Base-by-base conservation (phyloP, 1,284 basidiomycete species). In the Ganoderma meredithae region DNA sequence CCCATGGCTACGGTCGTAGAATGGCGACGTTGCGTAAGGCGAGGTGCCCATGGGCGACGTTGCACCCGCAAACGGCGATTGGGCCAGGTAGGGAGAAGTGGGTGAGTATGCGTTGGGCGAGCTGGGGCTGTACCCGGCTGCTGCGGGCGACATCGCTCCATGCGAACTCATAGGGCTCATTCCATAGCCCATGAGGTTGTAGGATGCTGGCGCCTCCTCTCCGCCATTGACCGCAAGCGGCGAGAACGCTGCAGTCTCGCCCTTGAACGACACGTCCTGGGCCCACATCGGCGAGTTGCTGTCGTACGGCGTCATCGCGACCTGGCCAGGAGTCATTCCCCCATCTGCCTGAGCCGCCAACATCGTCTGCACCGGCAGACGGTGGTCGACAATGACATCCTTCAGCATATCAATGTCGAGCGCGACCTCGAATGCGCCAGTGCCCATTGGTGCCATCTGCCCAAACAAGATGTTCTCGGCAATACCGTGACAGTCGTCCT, bases 391-490 rank as follows among this genome's bases (percentile, higher is more conserved):
- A 67, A 99, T 97, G 61, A 98, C 97, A 72, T 99, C 97, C 86
- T 99, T 98, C 76, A 99, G 87, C 96, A 99, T 98, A 74, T 97
- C 95, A 74, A 99, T 94, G 81, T 99, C 98, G 61, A 99, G 87
- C 0, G 96, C 93, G 62, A 99, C 94, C 65, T 99, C 97, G 78
- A 99, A 99, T 7, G 96, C 90, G 15, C 96, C 96, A 0, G 96
- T 97, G 62, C 96, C 96, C 95, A 97, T 97, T 0, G 96, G 97
- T 41, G 98, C 98, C 90, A 99, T 95, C 83, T 99, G 98, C 22
- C 98, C 98, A 71, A 99, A 95, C 85, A 99, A 89, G 53, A 99
- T 96, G 77, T 99, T 99, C 85, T 99, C 97, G 10, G 97, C 97
- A 27, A 99, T 93, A 71, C 98, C 98, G 71, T 95, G 95, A 80